These are phyloP conservation scores for Cercospora nicotianae DNA, from an alignment of 2,329 filamentous ascomycete genomes.

Conservation along the genomic window DNA sequence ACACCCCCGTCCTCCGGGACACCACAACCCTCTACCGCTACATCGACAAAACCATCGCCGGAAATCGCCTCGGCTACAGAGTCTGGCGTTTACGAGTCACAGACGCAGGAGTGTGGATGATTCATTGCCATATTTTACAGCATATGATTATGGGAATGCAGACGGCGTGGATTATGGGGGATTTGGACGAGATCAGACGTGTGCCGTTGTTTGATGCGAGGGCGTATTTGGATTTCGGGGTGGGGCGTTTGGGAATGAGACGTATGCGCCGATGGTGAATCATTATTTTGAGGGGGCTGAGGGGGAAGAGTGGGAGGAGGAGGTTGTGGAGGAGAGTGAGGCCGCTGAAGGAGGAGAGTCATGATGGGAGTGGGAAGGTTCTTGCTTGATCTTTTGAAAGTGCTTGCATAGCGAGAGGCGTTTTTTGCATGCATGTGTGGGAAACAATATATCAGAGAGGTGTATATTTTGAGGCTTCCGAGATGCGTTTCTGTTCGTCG, in stretches of 20 bases:
- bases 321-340: neutral
- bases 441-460: too few species aligned
- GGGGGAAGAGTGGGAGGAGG: neutral
- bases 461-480: neutral
- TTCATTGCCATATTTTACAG: slow-evolving; percentile 60
- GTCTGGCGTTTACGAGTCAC: slow-evolving; percentile 59
- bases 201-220: slow-evolving; percentile 39
- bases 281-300: slow-evolving; percentile 27
- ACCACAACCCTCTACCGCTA: slow-evolving; percentile 61
- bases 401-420: neutral
- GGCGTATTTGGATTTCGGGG: slow-evolving; percentile 50
- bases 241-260: slow-evolving; percentile 43
- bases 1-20: slow-evolving; percentile 47
- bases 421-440: neutral
- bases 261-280: slow-evolving; percentile 26
- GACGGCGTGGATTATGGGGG: slow-evolving; percentile 50
- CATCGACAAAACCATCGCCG: slow-evolving; percentile 41
- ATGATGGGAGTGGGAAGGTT: neutral
- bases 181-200: slow-evolving; percentile 42
- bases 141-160: slow-evolving; percentile 61
- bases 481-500: too few species aligned
- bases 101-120: slow-evolving; percentile 58
- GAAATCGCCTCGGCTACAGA: slow-evolving; percentile 57
- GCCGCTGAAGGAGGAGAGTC: neutral
- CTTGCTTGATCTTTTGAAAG: too few species aligned